Conservation (phyloP, 106 monocot genomes). For the Acorus calamus region DNA sequence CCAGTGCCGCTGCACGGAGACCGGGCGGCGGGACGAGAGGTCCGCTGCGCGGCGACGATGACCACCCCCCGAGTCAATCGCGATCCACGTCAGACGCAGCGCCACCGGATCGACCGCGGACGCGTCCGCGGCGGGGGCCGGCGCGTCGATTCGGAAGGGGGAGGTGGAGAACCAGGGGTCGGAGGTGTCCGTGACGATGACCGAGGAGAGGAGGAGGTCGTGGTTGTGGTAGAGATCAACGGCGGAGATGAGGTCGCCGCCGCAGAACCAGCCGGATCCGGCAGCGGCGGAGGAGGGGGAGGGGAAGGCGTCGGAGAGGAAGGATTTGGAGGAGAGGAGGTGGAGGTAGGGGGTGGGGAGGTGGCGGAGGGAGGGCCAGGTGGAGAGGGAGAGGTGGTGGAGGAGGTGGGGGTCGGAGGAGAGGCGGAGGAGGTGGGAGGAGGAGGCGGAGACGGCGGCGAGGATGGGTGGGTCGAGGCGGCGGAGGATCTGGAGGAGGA, state of each 20-base stretch:
- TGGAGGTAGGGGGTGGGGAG: constrained; percentile 9
- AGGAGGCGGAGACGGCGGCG: constrained; percentile 42
- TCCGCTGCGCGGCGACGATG: constrained; percentile 24
- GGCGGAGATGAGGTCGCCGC: constrained; percentile 38
- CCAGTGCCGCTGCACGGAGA: constrained; percentile 49
- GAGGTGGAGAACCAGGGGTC: constrained; percentile 50
- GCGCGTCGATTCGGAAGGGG: constrained; percentile 55
- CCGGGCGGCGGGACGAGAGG: constrained; percentile 54
- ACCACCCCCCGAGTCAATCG: constrained; percentile 34
- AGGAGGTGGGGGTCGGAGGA: constrained; percentile 33
- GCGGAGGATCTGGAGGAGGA: constrained; percentile 33
- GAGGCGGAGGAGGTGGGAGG: constrained; percentile 35
- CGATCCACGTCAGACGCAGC: constrained; percentile 64
- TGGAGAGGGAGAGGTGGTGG: constrained; percentile 48
- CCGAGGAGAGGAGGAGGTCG: constrained; percentile 40
- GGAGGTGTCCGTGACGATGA: constrained; percentile 43
- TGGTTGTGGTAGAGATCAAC: constrained; percentile 54
- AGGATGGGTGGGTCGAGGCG: constrained; percentile 59
- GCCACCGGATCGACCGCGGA: constrained; percentile 10
- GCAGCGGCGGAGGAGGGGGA: constrained; percentile 10
- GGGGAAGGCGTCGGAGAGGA: constrained; percentile 43
- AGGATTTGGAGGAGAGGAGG: constrained; percentile 10
- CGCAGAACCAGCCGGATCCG: too few relatives aligned
- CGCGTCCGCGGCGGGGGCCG: background rate
- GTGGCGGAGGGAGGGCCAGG: constrained; percentile 64